Evolutionary conservation across 2,329 filamentous ascomycete species (phyloP), one percentile per base, ranked within the genome.

Genomic region (Tolypocladium pustulatum): DNA sequence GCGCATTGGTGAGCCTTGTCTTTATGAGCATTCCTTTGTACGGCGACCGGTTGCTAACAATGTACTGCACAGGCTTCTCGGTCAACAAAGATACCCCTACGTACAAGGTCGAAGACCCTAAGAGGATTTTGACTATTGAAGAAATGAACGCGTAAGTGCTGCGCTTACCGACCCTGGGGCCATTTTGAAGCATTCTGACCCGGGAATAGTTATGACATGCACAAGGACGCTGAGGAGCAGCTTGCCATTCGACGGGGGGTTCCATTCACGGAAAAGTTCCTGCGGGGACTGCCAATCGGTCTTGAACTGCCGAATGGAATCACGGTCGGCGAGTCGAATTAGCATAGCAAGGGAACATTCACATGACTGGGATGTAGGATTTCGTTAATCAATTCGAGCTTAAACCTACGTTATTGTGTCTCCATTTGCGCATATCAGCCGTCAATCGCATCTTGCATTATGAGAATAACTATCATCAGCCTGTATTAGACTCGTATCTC

Each of bases 101-200:
- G 0, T 88, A 88, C 70, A 83, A 82, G 65, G 85, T 88, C 0
- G 78, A 82, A 61, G 80, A 87, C 56, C 78, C 84, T 64, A 80
- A 75, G 62, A 77, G 81, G 54, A 85, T 85, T 61, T 66, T 88
- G 37, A 88, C 85, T 0, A 87, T 88, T 55, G 83, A 87, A 62
- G 85, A 88, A 68, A 87, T 88, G 84, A 88, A 88, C 60, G 75
- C 76, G 75, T 83, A 73, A 73, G 79, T 76, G 9, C 15, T 5
- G 1, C 17, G 20, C 12, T 8, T 15, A 13, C 10, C 13, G 10
- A 4, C 10, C 37, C 12, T 17, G 12, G 5, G 15, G 37, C 15
- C 17, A 3, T 17, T 10, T 6, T 4, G 12, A n/a, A 9, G 12
- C n/a, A 34, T 55, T 51, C 30, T 37, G 57, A 22, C 36, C 2